Percentiles rank a stretch among this genome's conserved stretches.
Conservation (phyloP, 192 early-diverging fungal genomes). For the Backusella westeae region DNA sequence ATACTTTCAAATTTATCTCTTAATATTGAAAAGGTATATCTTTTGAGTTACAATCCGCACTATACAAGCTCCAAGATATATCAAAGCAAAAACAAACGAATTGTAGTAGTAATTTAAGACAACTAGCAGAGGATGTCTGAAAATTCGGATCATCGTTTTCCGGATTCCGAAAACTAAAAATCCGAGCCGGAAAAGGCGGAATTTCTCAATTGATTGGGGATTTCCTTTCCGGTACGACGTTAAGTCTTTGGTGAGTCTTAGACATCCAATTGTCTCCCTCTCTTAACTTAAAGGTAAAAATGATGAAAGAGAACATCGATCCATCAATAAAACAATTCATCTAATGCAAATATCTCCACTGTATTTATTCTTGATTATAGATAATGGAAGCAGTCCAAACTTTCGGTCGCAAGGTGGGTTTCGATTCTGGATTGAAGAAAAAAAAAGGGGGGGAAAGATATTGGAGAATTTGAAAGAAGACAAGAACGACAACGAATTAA, state of each 20-base stretch:
- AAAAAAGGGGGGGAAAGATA: neutral
- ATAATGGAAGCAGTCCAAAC: constrained; percentile 70
- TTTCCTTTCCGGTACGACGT: neutral
- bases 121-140: too few species aligned
- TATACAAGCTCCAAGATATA: too few species aligned
- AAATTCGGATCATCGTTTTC: neutral
- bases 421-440: neutral
- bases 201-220: neutral
- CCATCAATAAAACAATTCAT: neutral
- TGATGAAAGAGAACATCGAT: neutral
- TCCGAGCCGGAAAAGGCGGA: neutral
- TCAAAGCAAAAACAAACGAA: too few species aligned
- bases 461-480: neutral
- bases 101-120: too few species aligned
- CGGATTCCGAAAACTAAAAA: neutral
- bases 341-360: neutral
- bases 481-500: neutral
- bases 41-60: too few species aligned
- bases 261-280: neutral
- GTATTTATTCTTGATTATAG: neutral
- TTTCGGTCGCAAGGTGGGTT: constrained; percentile 73
- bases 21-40: too few species aligned
- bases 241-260: neutral
- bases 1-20: too few species aligned
- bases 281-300: constrained; percentile 13